phyloP scores from a whole-genome alignment of 163 green algal species.

The Smithsoniella earleae region DNA sequence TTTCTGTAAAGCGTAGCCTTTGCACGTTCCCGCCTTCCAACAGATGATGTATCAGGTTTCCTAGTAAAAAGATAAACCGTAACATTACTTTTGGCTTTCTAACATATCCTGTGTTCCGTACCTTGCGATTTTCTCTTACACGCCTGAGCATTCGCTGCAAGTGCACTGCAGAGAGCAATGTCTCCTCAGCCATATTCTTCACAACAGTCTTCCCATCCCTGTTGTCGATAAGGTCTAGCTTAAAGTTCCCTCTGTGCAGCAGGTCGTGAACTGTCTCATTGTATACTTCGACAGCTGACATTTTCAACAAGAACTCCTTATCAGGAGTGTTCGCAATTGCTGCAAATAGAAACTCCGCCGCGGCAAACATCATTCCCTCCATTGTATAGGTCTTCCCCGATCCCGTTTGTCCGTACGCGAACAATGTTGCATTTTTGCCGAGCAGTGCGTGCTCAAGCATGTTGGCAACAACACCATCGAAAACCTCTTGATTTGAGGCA shows the following conservation, averaged over 20 bases:
- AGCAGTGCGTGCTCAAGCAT: constrained; percentile 16
- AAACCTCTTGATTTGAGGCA: not conserved
- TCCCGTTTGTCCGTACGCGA: constrained; percentile 38
- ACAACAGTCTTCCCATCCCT: constrained; percentile 16
- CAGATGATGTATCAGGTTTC: too few species aligned
- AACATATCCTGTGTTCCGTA: too few species aligned
- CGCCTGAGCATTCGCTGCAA: constrained; percentile 24
- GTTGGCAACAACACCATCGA: constrained; percentile 18
- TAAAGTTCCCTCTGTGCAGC: constrained; percentile 6
- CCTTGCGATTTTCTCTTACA: constrained; percentile 14
- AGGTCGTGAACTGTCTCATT: constrained; percentile 35
- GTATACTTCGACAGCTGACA: constrained; percentile 35
- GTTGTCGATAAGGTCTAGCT: not conserved
- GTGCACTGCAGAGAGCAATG: not conserved
- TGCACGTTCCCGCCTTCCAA: too few species aligned
- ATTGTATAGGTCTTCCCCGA: constrained; percentile 50
- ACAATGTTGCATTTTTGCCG: constrained; percentile 27
- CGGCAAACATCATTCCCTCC: constrained; percentile 34
- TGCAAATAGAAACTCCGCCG: constrained; percentile 24
- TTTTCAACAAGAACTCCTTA: constrained; percentile 28
- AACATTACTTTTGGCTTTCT: too few species aligned
- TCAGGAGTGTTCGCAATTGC: not conserved
- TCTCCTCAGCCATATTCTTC: constrained; percentile 14
- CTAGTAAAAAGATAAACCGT: too few species aligned
- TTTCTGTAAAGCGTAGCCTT: too few species aligned